Percentiles rank a stretch among this genome's conserved stretches.
These are phyloP conservation scores for Biscogniauxia marginata DNA, from an alignment of 2,329 filamentous ascomycete genomes.

Conservation along the genomic window DNA sequence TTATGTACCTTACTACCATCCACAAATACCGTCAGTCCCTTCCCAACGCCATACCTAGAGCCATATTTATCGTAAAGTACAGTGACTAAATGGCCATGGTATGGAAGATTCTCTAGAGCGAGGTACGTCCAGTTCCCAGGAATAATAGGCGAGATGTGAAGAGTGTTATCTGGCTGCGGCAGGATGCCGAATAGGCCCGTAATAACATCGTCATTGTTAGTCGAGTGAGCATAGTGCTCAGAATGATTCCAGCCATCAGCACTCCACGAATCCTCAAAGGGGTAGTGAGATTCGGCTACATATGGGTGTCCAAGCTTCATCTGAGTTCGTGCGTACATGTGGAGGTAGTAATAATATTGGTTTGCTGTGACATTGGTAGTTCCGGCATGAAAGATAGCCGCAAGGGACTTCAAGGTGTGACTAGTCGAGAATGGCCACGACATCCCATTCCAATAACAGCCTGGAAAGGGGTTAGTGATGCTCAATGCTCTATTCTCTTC, in stretches of 20 bases:
- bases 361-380: constrained; percentile 35
- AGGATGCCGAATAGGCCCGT: constrained; percentile 42
- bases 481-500: not conserved
- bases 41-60: constrained; percentile 34
- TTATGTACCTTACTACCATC: constrained; percentile 34
- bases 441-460: constrained; percentile 45
- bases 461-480: constrained; percentile 22
- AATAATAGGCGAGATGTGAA: constrained; percentile 40
- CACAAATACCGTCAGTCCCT: constrained; percentile 38
- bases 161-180: constrained; percentile 36
- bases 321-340: constrained; percentile 40
- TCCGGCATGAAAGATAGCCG: constrained; percentile 33
- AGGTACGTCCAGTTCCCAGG: constrained; percentile 39
- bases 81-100: constrained; percentile 42
- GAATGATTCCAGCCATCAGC: constrained; percentile 38
- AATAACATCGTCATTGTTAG: constrained; percentile 44
- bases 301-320: constrained; percentile 42
- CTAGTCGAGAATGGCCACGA: constrained; percentile 46
- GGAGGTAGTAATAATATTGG: constrained; percentile 38
- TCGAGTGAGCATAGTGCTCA: constrained; percentile 45
- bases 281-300: constrained; percentile 44
- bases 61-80: constrained; percentile 41
- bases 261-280: constrained; percentile 36
- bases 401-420: constrained; percentile 41
- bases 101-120: constrained; percentile 41